Conservation (phyloP, 2,329 filamentous ascomycete species). For the Plenodomus biglobosus region DNA sequence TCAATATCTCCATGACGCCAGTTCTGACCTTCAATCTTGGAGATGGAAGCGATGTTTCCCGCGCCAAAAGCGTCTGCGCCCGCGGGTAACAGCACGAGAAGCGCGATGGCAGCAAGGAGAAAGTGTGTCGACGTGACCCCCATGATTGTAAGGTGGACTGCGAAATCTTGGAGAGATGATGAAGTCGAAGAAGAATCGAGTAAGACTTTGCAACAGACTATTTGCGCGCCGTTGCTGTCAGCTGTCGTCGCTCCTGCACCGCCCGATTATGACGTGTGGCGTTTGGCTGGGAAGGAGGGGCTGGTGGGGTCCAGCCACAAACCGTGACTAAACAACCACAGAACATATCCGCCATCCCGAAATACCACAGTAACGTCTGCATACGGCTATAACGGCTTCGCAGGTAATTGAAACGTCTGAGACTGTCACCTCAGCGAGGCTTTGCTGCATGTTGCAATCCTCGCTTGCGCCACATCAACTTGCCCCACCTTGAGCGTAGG, state of each 20-base stretch:
- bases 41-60: constrained; percentile 48
- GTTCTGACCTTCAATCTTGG: constrained; percentile 50
- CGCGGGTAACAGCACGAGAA: constrained; percentile 42
- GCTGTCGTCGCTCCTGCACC: constrained; percentile 4
- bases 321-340: neutral
- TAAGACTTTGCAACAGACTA: constrained; percentile 3
- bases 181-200: neutral
- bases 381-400: neutral
- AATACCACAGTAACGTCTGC: neutral
- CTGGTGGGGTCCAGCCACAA: constrained; percentile 5
- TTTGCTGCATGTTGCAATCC: constrained; percentile 6
- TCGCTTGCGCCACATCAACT: constrained; percentile 14
- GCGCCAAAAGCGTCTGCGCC: constrained; percentile 50
- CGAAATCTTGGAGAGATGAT: neutral
- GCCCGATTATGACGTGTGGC: neutral
- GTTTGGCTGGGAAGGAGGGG: constrained; percentile 10
- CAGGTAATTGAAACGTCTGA: neutral
- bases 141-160: constrained; percentile 23
- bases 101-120: constrained; percentile 40
- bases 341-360: neutral
- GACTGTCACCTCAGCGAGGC: neutral
- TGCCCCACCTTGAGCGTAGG: constrained; percentile 5
- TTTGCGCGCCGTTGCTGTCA: constrained; percentile 9
- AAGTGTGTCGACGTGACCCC: constrained; percentile 37
- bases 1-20: constrained; percentile 58